Evolutionary conservation across 257 asterid genomes (phyloP), one percentile per base, ranked within the genome.

Genomic region (Lycium barbarum): DNA sequence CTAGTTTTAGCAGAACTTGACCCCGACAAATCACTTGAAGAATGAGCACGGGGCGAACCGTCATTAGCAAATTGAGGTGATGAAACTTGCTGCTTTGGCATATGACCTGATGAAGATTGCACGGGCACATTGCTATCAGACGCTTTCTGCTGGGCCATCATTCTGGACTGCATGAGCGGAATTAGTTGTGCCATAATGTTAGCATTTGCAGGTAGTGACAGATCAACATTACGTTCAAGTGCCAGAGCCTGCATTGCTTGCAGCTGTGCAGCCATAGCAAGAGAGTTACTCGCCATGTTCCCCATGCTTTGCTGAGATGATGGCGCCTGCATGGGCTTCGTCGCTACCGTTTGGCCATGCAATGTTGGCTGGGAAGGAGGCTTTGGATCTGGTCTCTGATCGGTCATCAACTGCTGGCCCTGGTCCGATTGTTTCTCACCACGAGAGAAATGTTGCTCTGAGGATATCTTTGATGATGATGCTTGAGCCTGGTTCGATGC

Each of bases 221-320:
- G 91, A 87, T 97, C 99, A 88, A 97, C 93, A 87, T 92, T 94
- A 89, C 92, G 98, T 84, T 95, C 99, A 85, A 88, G 93, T 9
- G 98, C 99, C 90, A 95, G 87, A 79, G 97, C 97, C 90, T 96
- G 97, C 88, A 94, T 87, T 63, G 98, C 94, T 86, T 95, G 99
- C 98, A 94, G 88, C 87, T 93, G 98, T 70, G 97, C 97, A 85
- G 97, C 98, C 93, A 95, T 88, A 83, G 94, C 88, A 79, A 91
- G 86, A 61, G 89, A 92, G 85, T 89, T 95, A 90, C 88, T 92
- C 6, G 92, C 55, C 91, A 92, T 90, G 90, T 83, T 92, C 91
- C 87, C 92, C 76, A 93, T 86, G 84, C 88, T 91, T 84, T 93
- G 98, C 89, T 92, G 98, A 26, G 93, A 81, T 51, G 90, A 97